A percentile compares a stretch with the other conserved stretches of the same genome.
These are phyloP conservation scores for Daedaleopsis nitida DNA, from an alignment of 768 basidiomycete genomes.

Conservation along the genomic window DNA sequence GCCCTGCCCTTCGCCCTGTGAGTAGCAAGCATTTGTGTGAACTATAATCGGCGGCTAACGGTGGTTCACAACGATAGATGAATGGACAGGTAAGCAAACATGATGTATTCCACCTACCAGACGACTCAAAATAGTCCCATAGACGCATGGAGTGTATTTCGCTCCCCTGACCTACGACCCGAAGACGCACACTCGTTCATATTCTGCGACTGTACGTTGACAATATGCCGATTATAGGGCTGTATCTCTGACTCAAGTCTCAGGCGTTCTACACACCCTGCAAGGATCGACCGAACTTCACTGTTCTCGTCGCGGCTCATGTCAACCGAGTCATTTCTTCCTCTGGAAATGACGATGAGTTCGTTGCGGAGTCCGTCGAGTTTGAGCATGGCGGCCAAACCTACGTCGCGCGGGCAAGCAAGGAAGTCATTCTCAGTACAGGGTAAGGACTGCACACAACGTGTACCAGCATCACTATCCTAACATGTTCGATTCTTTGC, in stretches of 20 bases:
- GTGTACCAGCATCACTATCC: not conserved
- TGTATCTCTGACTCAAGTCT: slow-evolving; percentile 16
- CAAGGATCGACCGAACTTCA: slow-evolving; percentile 32
- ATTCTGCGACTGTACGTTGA: slow-evolving; percentile 30
- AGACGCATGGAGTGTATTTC: slow-evolving; percentile 20
- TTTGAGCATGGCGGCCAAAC: slow-evolving; percentile 37
- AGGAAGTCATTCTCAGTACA: slow-evolving; percentile 47
- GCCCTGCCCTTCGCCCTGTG: slow-evolving; percentile 17
- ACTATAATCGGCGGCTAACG: not conserved
- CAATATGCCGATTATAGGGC: not conserved
- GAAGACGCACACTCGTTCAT: slow-evolving; percentile 20
- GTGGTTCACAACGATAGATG: slow-evolving; percentile 9
- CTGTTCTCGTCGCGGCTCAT: slow-evolving; percentile 29
- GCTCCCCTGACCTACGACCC: slow-evolving; percentile 20
- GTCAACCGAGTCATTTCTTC: slow-evolving; percentile 32
- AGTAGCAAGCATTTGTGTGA: not conserved
- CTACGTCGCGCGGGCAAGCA: slow-evolving; percentile 41
- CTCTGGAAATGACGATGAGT: slow-evolving; percentile 9
- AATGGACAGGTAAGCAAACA: slow-evolving; percentile 24
- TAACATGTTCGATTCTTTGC: not conserved
- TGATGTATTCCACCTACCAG: not conserved
- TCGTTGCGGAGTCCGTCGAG: slow-evolving; percentile 49
- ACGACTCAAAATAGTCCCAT: not conserved
- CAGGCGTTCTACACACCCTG: slow-evolving; percentile 29
- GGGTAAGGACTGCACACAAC: slow-evolving; percentile 9